Evolutionary conservation across 495 filamentous ascomycete species (phyloP), one percentile per base, ranked within the genome.

Genomic region (Aspergillus indologenus): DNA sequence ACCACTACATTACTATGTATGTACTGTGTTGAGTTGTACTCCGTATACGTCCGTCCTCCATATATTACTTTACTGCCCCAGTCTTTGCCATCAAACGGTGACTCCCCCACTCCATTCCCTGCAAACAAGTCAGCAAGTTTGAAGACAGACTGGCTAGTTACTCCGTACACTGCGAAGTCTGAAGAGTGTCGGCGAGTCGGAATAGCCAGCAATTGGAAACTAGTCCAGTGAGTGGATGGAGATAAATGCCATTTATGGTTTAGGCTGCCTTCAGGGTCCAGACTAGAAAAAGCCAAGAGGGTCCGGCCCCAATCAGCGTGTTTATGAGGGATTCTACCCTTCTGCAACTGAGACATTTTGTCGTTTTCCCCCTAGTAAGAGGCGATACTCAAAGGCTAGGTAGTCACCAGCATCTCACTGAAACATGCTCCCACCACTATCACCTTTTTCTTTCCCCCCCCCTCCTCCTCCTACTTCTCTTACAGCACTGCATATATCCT

Each of bases 271-370:
- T 26, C 59, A 54, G 48, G 54, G 51, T 53, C 56, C 59, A 40
- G 59, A 47, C 65, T 67, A 67, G 57, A 58, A 62, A 64, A 64
- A 64, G 61, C 61, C 65, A 64, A 67, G 61, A 57, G 43, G 21
- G 22, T 5, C 18, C 46, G 31, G 24, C 45, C 23, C 65, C 65
- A 67, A 64, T 67, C 61, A 61, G 15, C n/a, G n/a, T 17, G 31
- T 23, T 20, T 19, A 19, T 17, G 23, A n/a, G 22, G 19, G 14
- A n/a, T n/a, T n/a, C n/a, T n/a, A 53, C 42, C 2, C 15, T 19
- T 24, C 20, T 17, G 6, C 26, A 46, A 43, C 20, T 67, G 50
- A 67, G 61, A 66, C 64, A 66, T 54, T n/a, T 22, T 47, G 57
- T 56, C 46, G 53, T 53, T 46, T 45, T 50, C 34, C 34, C 34